Conservation (phyloP, 1,284 basidiomycete species). For the Porodaedalea pini region DNA sequence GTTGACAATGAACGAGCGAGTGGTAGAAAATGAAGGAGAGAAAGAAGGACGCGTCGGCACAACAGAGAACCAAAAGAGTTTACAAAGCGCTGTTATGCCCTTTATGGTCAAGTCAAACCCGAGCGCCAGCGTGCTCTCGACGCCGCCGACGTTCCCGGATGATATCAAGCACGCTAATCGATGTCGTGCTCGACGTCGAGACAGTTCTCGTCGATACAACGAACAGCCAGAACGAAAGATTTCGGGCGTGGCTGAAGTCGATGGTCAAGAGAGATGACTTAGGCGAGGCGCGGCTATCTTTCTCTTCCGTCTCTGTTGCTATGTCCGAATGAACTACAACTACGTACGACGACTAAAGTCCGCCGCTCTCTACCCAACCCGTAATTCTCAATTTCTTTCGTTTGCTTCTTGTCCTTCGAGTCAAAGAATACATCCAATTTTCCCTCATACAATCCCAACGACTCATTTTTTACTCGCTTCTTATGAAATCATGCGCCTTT, state of each 20-base stretch:
- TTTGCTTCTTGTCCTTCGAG: no score
- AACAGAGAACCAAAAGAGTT: background rate
- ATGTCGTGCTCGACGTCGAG: background rate
- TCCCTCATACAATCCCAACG: no score
- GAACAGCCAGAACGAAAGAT: background rate
- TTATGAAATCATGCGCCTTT: no score
- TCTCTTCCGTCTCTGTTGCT: constrained; percentile 7
- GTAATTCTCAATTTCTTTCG: no score
- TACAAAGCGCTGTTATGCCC: constrained; percentile 5
- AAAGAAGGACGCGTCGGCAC: constrained; percentile 2
- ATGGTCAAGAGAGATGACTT: background rate
- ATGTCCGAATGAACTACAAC: background rate
- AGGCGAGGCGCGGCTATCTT: background rate
- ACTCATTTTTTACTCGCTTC: no score
- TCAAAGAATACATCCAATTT: background rate
- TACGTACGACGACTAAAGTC: background rate
- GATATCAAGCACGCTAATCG: background rate
- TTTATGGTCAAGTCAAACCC: background rate
- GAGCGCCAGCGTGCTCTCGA: background rate
- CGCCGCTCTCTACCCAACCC: no score
- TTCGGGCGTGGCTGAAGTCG: no score
- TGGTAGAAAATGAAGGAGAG: background rate
- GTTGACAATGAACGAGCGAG: background rate
- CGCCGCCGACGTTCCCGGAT: constrained; percentile 5
- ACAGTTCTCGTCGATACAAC: background rate